Percentiles rank a stretch among this genome's conserved stretches.
phyloP scores from a whole-genome alignment of 1,284 basidiomycete genomes.

The Boletus calvinii region DNA sequence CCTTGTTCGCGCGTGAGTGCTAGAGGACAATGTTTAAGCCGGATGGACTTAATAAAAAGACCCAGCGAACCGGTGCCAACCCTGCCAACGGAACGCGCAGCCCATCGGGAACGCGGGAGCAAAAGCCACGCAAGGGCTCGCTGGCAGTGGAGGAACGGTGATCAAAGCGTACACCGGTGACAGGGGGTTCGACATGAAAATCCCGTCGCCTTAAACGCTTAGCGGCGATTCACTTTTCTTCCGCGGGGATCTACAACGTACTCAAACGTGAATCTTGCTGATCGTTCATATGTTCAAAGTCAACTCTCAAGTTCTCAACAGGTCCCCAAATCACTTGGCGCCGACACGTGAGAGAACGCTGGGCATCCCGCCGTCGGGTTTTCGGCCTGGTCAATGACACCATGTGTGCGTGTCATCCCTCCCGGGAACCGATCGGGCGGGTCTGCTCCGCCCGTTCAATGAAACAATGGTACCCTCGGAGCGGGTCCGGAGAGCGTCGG shows the following conservation, averaged over 20 bases:
- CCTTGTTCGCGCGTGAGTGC: background rate
- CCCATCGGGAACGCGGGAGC: background rate
- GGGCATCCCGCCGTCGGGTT: background rate
- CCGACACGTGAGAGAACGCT: background rate
- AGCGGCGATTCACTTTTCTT: background rate
- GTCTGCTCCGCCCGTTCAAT: too few relatives aligned
- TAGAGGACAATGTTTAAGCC: background rate
- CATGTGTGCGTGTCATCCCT: too few relatives aligned
- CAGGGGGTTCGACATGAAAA: conserved; percentile 16
- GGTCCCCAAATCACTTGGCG: background rate
- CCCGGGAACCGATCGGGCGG: too few relatives aligned
- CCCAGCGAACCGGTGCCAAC: background rate
- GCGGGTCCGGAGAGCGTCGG: background rate
- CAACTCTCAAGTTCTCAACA: too few relatives aligned
- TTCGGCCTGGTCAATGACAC: background rate
- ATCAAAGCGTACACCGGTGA: conserved; percentile 4
- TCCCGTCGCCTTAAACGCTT: background rate
- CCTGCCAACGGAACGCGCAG: background rate
- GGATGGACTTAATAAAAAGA: background rate
- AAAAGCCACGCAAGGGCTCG: background rate
- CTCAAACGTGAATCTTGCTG: conserved; percentile 19
- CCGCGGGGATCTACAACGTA: conserved; percentile 7
- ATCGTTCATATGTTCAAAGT: conserved; percentile 6
- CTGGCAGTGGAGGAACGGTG: background rate
- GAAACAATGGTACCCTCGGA: background rate